phyloP scores from a whole-genome alignment of 345 rosid genomes.

The Litchi chinensis region DNA sequence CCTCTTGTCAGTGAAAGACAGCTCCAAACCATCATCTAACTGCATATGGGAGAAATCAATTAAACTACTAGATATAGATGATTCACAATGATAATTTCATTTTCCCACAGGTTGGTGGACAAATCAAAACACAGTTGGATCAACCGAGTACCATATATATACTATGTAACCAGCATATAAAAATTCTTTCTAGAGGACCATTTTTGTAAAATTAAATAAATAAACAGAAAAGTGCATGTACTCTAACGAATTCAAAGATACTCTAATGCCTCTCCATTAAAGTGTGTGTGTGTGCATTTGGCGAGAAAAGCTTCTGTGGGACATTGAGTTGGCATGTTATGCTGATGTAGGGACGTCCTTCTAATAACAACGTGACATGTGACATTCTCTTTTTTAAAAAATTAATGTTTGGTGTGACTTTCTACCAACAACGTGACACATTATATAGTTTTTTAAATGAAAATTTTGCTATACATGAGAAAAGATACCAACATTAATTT shows the following conservation, averaged over 20 bases:
- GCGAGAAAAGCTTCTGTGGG: too few species aligned
- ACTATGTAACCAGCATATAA: neutral
- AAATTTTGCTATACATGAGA: too few species aligned
- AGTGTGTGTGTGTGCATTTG: too few species aligned
- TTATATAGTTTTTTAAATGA: too few species aligned
- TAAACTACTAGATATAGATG: neutral
- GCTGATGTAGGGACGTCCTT: too few species aligned
- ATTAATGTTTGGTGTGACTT: too few species aligned
- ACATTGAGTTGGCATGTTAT: too few species aligned
- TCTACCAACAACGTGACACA: too few species aligned
- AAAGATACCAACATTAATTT: too few species aligned
- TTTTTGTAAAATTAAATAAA: neutral
- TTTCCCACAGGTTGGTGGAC: neutral
- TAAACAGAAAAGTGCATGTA: neutral
- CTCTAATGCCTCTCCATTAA: neutral
- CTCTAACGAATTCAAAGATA: neutral
- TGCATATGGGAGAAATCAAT: conserved; percentile 36
- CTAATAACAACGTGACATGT: too few species aligned
- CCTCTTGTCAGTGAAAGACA: conserved; percentile 97
- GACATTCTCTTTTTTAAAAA: too few species aligned
- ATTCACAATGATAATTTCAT: neutral
- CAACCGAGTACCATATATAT: neutral
- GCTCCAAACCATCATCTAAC: conserved; percentile 96
- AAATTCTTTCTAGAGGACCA: neutral
- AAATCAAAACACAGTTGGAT: neutral